Percentiles rank a stretch among this genome's conserved stretches.
Evolutionary conservation across 129 eudicot species (phyloP).

Genomic region (Saposhnikovia divaricata): DNA sequence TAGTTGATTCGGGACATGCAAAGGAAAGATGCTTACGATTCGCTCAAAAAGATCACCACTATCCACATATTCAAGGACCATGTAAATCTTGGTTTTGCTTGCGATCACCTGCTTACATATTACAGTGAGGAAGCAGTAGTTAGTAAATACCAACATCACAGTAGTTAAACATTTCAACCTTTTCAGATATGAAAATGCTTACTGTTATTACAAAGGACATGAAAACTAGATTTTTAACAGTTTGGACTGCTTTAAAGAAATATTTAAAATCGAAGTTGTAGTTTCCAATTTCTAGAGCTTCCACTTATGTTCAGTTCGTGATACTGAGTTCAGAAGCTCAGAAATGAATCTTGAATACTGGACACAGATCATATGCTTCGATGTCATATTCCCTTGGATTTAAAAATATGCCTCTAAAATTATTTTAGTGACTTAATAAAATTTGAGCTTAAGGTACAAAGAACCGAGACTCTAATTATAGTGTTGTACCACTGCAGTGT

Average conservation of each 20-base stretch:
- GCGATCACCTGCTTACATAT: slow-evolving; percentile 66
- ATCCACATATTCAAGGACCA: slow-evolving; percentile 80
- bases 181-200: neutral
- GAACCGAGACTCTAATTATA: neutral
- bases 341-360: neutral
- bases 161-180: neutral
- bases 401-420: neutral
- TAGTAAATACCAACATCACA: neutral
- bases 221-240: neutral
- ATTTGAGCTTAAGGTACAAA: neutral
- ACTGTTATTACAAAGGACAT: neutral
- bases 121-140: neutral
- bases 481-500: neutral
- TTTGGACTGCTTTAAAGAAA: neutral
- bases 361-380: neutral
- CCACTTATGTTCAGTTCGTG: neutral
- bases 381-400: neutral
- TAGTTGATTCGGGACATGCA: neutral
- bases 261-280: neutral
- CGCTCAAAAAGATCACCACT: slow-evolving; percentile 84
- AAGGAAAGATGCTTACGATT: slow-evolving; percentile 44
- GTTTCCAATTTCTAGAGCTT: neutral
- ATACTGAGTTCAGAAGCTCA: neutral
- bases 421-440: neutral
- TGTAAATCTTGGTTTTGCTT: slow-evolving; percentile 89